Conservation (phyloP, 1,139 yeast species). For the Candida sanyaensis region DNA sequence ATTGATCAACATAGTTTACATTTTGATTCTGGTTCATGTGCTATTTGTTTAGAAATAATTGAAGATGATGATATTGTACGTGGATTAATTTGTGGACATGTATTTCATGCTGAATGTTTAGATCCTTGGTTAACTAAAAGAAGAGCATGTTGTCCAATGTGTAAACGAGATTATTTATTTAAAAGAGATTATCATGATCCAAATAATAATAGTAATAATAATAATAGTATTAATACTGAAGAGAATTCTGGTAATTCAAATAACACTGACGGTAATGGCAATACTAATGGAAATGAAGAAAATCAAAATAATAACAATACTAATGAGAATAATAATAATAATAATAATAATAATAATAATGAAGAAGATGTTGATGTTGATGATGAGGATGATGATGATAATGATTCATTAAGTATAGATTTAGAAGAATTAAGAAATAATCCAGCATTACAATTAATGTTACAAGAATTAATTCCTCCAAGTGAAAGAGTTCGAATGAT, state of each 20-base stretch:
- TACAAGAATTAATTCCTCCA: conserved; percentile 44
- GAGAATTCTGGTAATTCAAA: conserved; percentile 11
- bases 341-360: conserved; percentile 20
- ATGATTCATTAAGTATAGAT: conserved; percentile 33
- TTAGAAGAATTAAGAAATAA: conserved; percentile 43
- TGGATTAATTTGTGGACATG: conserved; percentile 81
- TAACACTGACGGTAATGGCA: conserved; percentile 6
- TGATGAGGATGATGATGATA: conserved; percentile 20
- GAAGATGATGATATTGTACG: conserved; percentile 67
- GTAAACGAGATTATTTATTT: conserved; percentile 70
- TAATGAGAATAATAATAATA: conserved; percentile 11
- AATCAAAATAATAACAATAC: conserved; percentile 18
- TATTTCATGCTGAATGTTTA: conserved; percentile 76
- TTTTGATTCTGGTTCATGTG: conserved; percentile 74
- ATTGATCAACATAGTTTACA: conserved; percentile 36
- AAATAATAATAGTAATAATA: too few relatives aligned
- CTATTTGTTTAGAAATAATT: conserved; percentile 72
- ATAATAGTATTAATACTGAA: conserved; percentile 1
- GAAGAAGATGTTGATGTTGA: too few relatives aligned
- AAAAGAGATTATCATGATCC: conserved; percentile 20
- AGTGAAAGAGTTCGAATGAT: conserved; percentile 41
- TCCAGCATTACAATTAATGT: conserved; percentile 39
- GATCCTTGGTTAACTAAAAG: conserved; percentile 82
- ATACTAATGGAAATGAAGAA: conserved; percentile 5
- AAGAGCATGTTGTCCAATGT: conserved; percentile 83